Evolutionary conservation across 257 asterid species (phyloP), one percentile per base, ranked within the genome.

Genomic region (Prunella vulgaris): DNA sequence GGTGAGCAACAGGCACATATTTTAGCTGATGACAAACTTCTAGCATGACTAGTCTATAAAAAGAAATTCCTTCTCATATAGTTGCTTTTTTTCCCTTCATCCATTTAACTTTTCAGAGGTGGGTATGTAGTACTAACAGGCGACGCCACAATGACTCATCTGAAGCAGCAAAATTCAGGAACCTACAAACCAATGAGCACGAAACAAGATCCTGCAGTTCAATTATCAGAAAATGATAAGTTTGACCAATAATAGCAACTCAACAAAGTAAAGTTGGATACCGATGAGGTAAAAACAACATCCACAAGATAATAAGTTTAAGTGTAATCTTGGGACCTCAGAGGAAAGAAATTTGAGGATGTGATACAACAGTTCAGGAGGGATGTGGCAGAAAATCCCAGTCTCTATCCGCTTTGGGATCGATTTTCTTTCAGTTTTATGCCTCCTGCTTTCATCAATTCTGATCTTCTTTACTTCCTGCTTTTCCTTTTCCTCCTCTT

Each of bases 71-170:
- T 13, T 13, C 51, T 13, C 18, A 7, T 42, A 10, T 42, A 42
- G 18, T 42, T 58, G n/a, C 18, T 5, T 42, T 70, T 59, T 64
- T 63, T 65, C 28, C 15, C 49, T 35, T 64, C 24, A 33, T 32
- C 40, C 58, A 22, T 58, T 69, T 57, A 22, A 63, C 3, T 15
- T 56, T 35, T 46, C 20, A 57, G 27, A 62, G 73, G 70, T 46
- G 51, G 64, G 21, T 24, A 27, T 17, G 48, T 58, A 72, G 64
- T 73, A 84, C 97, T 90, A 58, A 90, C 97, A 90, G 79, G 86
- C 89, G 88, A 57, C 93, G 87, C 97, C 97, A 90, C 85, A 87
- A 64, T 15, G 91, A 84, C 79, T 90, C 97, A 68, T 87, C 97
- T 22, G 91, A 84, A 77, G 95, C 91, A 74, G 85, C 90, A 82